phyloP scores from a whole-genome alignment of 2,329 filamentous ascomycete genomes.

The Colletotrichum falcatum region DNA sequence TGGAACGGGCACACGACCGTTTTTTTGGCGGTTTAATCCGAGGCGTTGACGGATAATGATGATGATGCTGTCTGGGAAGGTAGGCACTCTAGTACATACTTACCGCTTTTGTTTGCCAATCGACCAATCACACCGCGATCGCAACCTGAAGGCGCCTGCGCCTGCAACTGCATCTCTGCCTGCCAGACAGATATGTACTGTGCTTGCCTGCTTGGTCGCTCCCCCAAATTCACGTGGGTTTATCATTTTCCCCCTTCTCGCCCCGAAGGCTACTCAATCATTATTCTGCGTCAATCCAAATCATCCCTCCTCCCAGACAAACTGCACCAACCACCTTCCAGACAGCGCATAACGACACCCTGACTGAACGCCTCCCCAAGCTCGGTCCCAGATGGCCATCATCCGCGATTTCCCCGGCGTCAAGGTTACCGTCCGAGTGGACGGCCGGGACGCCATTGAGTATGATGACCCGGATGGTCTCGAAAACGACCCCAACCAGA shows the following conservation, averaged over 20 bases:
- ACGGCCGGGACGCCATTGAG: slow-evolving; percentile 42
- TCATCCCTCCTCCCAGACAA: neutral
- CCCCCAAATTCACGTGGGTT: slow-evolving; percentile 8
- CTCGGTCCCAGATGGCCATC: slow-evolving; percentile 44
- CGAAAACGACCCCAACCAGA: slow-evolving; percentile 5
- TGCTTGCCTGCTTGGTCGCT: slow-evolving; percentile 4
- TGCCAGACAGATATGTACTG: too few species aligned
- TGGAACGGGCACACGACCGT: too few species aligned
- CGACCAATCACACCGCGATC: slow-evolving; percentile 15
- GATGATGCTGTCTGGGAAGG: neutral
- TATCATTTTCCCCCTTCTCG: neutral
- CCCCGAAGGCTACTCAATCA: neutral
- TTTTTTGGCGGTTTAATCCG: too few species aligned
- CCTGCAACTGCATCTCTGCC: neutral
- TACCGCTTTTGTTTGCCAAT: neutral
- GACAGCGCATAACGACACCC: neutral
- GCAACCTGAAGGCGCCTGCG: slow-evolving; percentile 3
- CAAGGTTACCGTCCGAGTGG: slow-evolving; percentile 43
- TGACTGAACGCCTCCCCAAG: neutral
- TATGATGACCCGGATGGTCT: slow-evolving; percentile 40
- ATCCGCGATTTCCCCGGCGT: slow-evolving; percentile 43
- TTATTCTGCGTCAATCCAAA: neutral
- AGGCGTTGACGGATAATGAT: neutral
- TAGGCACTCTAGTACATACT: too few species aligned
- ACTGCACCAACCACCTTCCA: neutral